Conservation (phyloP, 176 grass and related monocot genomes). For the Oryza meridionalis region DNA sequence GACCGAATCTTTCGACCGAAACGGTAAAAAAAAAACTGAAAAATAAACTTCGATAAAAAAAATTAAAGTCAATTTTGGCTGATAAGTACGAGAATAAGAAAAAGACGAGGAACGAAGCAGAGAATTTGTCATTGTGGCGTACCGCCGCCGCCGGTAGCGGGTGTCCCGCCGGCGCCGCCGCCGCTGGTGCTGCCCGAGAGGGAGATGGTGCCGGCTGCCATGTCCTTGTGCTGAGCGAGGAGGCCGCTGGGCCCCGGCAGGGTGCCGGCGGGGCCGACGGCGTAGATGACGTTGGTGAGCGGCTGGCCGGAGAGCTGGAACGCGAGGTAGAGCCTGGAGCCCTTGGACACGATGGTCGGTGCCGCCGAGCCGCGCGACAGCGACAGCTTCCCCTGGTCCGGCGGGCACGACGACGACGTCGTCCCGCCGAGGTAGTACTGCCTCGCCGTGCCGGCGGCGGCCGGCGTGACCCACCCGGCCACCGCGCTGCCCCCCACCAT, state of each 20-base stretch:
- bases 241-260: conserved; percentile 32
- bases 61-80: no score
- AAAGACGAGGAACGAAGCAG: not conserved
- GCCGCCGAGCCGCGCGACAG: conserved; percentile 10
- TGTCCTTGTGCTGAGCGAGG: conserved; percentile 39
- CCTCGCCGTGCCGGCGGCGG: conserved; percentile 29
- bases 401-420: conserved; percentile 46
- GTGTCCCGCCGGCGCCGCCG: not conserved
- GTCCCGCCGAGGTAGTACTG: conserved; percentile 64
- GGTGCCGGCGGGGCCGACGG: conserved; percentile 35
- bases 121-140: not conserved
- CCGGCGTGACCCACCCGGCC: conserved; percentile 40
- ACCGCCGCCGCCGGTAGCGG: conserved; percentile 30
- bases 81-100: fast-evolving
- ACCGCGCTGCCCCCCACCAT: conserved; percentile 67
- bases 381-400: conserved; percentile 51
- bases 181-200: conserved; percentile 19
- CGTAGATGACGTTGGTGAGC: conserved; percentile 42
- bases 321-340: conserved; percentile 57
- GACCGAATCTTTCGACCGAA: no score
- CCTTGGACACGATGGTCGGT: conserved; percentile 42
- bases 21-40: no score
- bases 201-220: conserved; percentile 41
- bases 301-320: conserved; percentile 56
- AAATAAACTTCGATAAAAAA: no score